Evolutionary conservation across 768 basidiomycete genomes (phyloP), one percentile per base, ranked within the genome.

Genomic region (Amylocystis lapponica): DNA sequence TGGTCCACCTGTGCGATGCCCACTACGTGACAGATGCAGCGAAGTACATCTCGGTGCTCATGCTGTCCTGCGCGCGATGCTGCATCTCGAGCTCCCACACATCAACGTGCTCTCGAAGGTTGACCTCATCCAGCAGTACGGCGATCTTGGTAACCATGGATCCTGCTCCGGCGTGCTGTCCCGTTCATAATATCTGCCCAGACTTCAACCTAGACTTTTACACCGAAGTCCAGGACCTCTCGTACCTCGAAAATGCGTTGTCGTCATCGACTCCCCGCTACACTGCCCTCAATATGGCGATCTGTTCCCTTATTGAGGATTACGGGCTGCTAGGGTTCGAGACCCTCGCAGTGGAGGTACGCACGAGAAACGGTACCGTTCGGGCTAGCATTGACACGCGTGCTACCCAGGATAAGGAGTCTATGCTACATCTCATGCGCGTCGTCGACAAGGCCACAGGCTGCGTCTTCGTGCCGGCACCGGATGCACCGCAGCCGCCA

Each of bases 131-230:
- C 70, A 76, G 14, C 79, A 85, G 51, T 94, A 95, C 48, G 96
- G 96, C 10, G 90, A 95, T 48, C 73, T 98, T 32, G 89, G 94
- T 94, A 54, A 31, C n/a, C 37, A 14, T 35, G 34, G 26, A 12
- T 12, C 26, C n/a, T 17, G 8, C 20, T 39, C 3, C 20, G n/a
- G 27, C n/a, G n/a, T 23, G 16, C 36, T 6, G 9, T 13, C 41
- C n/a, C 38, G 8, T 20, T 16, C 20, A 23, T 46, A 9, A 50
- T 34, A 0, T 31, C 27, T 13, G 25, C 2, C 19, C 53, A 96
- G 95, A 95, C 33, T 98, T 99, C 71, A 96, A 95, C 57, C 82
- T 99, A 22, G 89, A 92, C 51, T 99, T 88, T 62, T 98, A 98
- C 63, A 97, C 96, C 31, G 93, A 99, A 65, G 96, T 96, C 0